Conservation (phyloP, 2,329 filamentous ascomycete genomes). For the Phyllachora maydis region DNA sequence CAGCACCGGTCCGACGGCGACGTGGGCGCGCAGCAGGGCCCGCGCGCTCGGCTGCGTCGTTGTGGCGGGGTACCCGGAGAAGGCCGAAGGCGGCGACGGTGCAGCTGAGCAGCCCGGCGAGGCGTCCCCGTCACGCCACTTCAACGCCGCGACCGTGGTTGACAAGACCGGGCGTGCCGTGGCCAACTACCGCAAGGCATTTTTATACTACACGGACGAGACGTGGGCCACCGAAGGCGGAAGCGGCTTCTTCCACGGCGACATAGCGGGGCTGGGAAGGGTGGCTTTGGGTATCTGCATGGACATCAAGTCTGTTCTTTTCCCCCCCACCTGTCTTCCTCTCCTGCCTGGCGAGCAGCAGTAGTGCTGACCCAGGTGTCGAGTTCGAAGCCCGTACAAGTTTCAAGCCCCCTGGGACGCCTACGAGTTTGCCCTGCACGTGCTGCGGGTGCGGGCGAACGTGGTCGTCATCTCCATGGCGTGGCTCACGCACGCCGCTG, state of each 20-base stretch:
- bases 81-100: conserved; percentile 24
- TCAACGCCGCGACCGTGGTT: conserved; percentile 33
- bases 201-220: conserved; percentile 38
- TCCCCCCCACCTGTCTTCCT: conserved; percentile 7
- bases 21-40: conserved; percentile 51
- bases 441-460: conserved; percentile 32
- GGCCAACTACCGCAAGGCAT: conserved; percentile 38
- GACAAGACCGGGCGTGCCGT: conserved; percentile 36
- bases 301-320: conserved; percentile 33
- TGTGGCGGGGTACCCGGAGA: conserved; percentile 56
- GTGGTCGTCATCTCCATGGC: conserved; percentile 58
- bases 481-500: conserved; percentile 44
- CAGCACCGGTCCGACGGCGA: conserved; percentile 41
- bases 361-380: conserved; percentile 3
- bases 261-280: conserved; percentile 24
- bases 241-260: conserved; percentile 24
- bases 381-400: conserved; percentile 28
- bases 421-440: conserved; percentile 32
- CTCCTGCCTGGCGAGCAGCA: conserved; percentile 5
- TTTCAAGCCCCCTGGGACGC: conserved; percentile 26
- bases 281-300: conserved; percentile 41
- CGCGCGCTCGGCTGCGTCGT: conserved; percentile 47
- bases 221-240: conserved; percentile 36
- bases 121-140: too few relatives aligned
- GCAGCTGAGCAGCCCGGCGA: conserved; percentile 30